Percentiles rank a stretch among this genome's conserved stretches.
phyloP scores from a whole-genome alignment of 306 rosid genomes.

The Lupinus albus region DNA sequence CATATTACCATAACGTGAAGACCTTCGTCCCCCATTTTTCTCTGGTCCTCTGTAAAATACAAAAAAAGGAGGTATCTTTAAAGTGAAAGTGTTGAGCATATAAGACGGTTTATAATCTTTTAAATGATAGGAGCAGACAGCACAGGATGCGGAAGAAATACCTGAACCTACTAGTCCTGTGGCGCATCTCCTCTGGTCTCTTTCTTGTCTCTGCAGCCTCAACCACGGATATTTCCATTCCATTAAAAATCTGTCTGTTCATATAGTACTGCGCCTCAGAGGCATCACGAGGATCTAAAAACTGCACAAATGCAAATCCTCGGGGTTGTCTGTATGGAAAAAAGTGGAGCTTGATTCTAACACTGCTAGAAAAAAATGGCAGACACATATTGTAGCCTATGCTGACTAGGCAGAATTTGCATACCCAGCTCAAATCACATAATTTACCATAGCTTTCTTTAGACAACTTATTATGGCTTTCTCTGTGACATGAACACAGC shows the following conservation, averaged over 20 bases:
- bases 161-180: conserved; percentile 70
- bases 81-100: background rate
- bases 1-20: conserved; percentile 76
- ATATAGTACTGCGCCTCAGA: conserved; percentile 97
- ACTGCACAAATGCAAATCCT: conserved; percentile 97
- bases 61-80: conserved; percentile 31
- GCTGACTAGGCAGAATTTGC: conserved; percentile 50
- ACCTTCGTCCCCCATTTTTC: conserved; percentile 68
- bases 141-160: conserved; percentile 39
- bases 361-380: conserved; percentile 38
- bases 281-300: conserved; percentile 90
- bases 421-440: conserved; percentile 46
- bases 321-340: conserved; percentile 84
- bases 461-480: conserved; percentile 50
- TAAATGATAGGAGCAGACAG: background rate
- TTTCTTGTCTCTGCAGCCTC: conserved; percentile 93
- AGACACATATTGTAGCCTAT: conserved; percentile 41
- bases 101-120: background rate
- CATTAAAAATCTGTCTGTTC: conserved; percentile 92
- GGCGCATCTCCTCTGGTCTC: conserved; percentile 98
- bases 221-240: conserved; percentile 95
- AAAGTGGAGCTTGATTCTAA: conserved; percentile 42
- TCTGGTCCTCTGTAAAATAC: conserved; percentile 65
- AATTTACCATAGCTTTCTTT: conserved; percentile 55
- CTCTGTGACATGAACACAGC: conserved; percentile 42